Evolutionary conservation across 2,329 filamentous ascomycete genomes (phyloP).

Genomic region (Pseudogymnoascus pannorum): DNA sequence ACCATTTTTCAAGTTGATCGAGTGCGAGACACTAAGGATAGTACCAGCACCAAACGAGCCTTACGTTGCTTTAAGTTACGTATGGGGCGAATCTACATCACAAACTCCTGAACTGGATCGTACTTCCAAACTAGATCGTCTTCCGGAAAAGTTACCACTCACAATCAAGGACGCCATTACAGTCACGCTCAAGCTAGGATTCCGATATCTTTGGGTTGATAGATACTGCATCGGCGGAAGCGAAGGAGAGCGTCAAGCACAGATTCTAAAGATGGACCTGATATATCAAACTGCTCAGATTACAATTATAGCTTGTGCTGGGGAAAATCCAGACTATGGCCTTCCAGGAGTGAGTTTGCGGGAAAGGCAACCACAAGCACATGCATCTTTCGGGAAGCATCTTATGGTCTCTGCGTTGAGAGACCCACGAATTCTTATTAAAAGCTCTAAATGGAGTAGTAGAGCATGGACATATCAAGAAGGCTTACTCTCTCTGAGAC

Average conservation of each 20-base stretch:
- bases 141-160: constrained; percentile 11
- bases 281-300: constrained; percentile 22
- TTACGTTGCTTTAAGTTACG: background rate
- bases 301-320: constrained; percentile 21
- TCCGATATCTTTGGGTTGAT: constrained; percentile 27
- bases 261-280: constrained; percentile 22
- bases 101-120: background rate
- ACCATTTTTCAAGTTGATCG: too few relatives aligned
- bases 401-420: constrained; percentile 11
- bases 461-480: constrained; percentile 34
- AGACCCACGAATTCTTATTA: constrained; percentile 7
- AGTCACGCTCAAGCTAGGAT: constrained; percentile 18
- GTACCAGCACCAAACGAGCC: background rate
- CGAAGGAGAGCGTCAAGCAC: background rate
- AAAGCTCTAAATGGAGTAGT: constrained; percentile 16
- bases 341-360: constrained; percentile 19
- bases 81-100: constrained; percentile 6
- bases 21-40: too few relatives aligned
- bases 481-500: constrained; percentile 23
- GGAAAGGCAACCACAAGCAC: constrained; percentile 10
- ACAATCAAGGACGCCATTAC: constrained; percentile 22
- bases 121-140: background rate
- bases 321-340: constrained; percentile 17
- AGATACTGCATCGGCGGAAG: constrained; percentile 24
- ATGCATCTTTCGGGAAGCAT: constrained; percentile 11